phyloP scores from a whole-genome alignment of 202 grass and related monocot genomes.

The Eragrostis tef region DNA sequence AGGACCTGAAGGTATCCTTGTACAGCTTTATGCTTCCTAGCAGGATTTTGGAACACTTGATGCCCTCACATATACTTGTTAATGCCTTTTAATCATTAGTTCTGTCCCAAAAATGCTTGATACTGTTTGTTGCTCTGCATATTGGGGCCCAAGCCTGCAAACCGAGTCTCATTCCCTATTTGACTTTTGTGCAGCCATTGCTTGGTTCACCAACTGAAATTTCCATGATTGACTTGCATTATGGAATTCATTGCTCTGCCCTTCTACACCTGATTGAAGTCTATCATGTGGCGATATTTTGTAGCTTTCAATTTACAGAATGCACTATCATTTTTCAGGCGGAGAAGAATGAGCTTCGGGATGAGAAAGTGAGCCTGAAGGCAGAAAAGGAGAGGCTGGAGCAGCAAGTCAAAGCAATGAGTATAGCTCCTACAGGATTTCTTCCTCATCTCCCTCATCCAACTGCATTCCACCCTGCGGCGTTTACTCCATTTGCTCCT shows the following conservation, averaged over 20 bases:
- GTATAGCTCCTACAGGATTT: constrained; percentile 60
- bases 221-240: constrained; percentile 14
- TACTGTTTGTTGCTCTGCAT: neutral
- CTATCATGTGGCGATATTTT: constrained; percentile 9
- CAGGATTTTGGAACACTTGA: constrained; percentile 6
- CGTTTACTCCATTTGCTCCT: constrained; percentile 54
- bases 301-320: neutral
- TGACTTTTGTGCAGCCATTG: constrained; percentile 30
- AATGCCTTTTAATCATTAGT: neutral
- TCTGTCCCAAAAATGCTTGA: constrained; percentile 13
- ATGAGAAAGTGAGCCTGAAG: constrained; percentile 79
- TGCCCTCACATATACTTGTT: neutral
- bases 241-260: neutral
- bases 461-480: constrained; percentile 49
- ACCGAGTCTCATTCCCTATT: neutral
- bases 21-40: neutral
- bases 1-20: constrained; percentile 72
- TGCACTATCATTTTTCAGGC: constrained; percentile 48
- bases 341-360: constrained; percentile 77
- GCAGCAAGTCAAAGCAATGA: constrained; percentile 69
- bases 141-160: neutral
- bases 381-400: constrained; percentile 77
- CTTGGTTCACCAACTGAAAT: constrained; percentile 15
- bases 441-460: constrained; percentile 66
- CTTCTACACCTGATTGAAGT: neutral